Evolutionary conservation across 2,329 filamentous ascomycete species (phyloP), one percentile per base, ranked within the genome.

Genomic region (Colletotrichum orbiculare): DNA sequence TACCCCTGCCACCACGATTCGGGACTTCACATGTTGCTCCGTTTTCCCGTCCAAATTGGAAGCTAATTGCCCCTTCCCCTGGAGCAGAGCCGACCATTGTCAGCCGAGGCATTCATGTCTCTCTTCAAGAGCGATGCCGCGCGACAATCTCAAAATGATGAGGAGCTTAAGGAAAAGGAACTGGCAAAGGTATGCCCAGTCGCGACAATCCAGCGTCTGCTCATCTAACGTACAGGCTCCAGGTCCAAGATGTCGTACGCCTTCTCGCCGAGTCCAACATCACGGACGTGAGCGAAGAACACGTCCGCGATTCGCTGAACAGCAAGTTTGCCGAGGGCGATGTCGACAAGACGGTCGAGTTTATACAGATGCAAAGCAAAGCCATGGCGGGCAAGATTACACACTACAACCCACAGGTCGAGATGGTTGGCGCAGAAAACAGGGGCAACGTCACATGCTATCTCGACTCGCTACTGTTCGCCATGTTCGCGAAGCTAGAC

Each of bases 401-500:
- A 67, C 87, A 88, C 13, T 97, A 93, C 78, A 85, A 93, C 60
- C 88, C 93, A 8, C 84, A 85, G 57, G 84, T 91, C 8, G 85
- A 86, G 61, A 89, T 98, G 81, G 80, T 93, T 5, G 96, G 96
- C 7, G 95, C 96, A 11, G 91, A 93, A 71, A 99, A 99, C 73
- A 85, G 94, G 52, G 85, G 90, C 48, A 88, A 87, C 52, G 93
- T 97, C 41, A 98, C 95, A n/a, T 99, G 96, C 80, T 98, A 96
- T 75, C 82, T 98, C 13, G 96, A 98, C 75, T 87, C 95, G 0
- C 81, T 98, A 25, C 85, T 99, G 2, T 98, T 97, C 75, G 91
- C 95, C 75, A 97, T 99, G 93, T 98, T 98, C 75, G 91, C 92
- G 15, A 90, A 92, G 66, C 84, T 97, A 42, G 91, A 93, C 69